A percentile compares a stretch with the other conserved stretches of the same genome.
Conservation (phyloP, 2,329 filamentous ascomycete species). For the Teratosphaeria gauchensis region DNA sequence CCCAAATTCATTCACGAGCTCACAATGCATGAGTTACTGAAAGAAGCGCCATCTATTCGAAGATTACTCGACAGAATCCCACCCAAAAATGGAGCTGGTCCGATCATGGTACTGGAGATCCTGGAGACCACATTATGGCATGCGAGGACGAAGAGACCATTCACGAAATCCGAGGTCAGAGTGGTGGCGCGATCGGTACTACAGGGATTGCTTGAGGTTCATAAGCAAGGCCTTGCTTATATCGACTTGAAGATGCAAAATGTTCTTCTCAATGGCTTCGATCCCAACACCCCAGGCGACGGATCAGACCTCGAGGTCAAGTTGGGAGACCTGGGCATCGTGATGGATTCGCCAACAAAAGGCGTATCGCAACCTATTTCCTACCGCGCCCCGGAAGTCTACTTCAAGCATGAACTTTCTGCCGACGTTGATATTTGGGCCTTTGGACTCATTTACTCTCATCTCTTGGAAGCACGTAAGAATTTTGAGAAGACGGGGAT, state of each 20-base stretch:
- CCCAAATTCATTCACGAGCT: constrained; percentile 21
- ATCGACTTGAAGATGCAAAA: constrained; percentile 23
- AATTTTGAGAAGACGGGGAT: constrained; percentile 16
- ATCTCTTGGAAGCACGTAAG: constrained; percentile 19
- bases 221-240: constrained; percentile 19
- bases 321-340: constrained; percentile 21
- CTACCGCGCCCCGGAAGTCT: constrained; percentile 22
- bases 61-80: constrained; percentile 20
- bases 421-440: constrained; percentile 21
- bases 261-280: constrained; percentile 20
- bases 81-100: constrained; percentile 9
- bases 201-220: constrained; percentile 15
- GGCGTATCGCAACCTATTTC: constrained; percentile 20
- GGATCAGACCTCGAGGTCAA: constrained; percentile 13
- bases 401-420: constrained; percentile 19
- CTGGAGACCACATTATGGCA: constrained; percentile 17
- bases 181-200: constrained; percentile 14
- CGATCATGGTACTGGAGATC: constrained; percentile 20
- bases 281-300: constrained; percentile 6
- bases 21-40: constrained; percentile 24
- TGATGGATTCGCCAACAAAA: constrained; percentile 14
- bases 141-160: constrained; percentile 17
- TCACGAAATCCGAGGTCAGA: constrained; percentile 16
- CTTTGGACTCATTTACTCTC: constrained; percentile 19
- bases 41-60: constrained; percentile 13